Base-by-base conservation (phyloP, 176 grass and related monocot genomes). In the Carex myosuroides region DNA sequence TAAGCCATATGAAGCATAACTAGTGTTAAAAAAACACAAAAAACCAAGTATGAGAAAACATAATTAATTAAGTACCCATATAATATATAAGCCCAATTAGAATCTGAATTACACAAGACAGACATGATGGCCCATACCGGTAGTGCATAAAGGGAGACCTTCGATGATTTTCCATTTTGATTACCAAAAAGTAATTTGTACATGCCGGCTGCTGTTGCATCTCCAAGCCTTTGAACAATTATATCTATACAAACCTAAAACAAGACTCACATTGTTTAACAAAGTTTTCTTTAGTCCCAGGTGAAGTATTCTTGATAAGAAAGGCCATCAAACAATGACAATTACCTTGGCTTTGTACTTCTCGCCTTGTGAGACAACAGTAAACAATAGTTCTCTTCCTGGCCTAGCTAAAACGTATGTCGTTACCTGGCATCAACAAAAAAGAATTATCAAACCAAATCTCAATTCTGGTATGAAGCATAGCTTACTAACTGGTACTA, bases 311-410 rank as follows among this genome's bases (percentile, higher is more conserved):
- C 1, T 16, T 11, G 17, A 56, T 79, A 76, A 52, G 30, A 20
- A 37, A 54, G 46, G 46, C 72, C 11, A 54, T 44, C 6, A 78
- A 62, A 41, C 17, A 60, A 80, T 37, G 14, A 42, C 16, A 81
- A 26, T 70, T 89, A 98, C 95, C 95, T 98, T 98, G 9, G 95
- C 95, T 93, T 95, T 95, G 91, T 98, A 95, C 54, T 98, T 98
- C 63, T 98, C 95, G 80, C 95, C 95, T 53, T 85, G 88, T 81
- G 95, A 98, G 37, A 98, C 95, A 90, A 98, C 92, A 42, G 95
- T 98, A 73, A 95, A 98, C 44, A 98, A 70, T 16, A 98, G 80
- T 81, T 98, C 95, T 84, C 95, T 94, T 84, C 92, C 95, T 69
- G 95, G 95, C 84, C 95, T 98, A 63, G 89, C 91, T 79, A 95